These are phyloP conservation scores for Malania oleifera DNA, from an alignment of 164 flowering plant species.

Conservation along the genomic window DNA sequence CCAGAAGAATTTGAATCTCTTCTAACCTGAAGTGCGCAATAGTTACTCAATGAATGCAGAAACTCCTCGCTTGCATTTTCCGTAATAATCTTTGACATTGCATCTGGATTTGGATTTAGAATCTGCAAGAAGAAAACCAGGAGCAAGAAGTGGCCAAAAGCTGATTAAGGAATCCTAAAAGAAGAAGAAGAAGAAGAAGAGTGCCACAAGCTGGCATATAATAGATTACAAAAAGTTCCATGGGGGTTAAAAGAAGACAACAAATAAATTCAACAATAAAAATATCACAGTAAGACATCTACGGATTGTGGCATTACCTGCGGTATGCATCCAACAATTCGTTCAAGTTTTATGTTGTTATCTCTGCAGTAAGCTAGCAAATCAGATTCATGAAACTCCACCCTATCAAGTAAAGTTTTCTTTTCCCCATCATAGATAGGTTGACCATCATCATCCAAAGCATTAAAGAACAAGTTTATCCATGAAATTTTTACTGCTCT, in stretches of 20 bases:
- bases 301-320: constrained; percentile 50
- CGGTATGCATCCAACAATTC: constrained; percentile 98
- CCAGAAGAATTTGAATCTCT: neutral
- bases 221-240: neutral
- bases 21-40: constrained; percentile 94
- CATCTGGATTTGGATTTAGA: constrained; percentile 98
- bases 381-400: constrained; percentile 96
- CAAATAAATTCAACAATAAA: neutral
- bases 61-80: constrained; percentile 99
- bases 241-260: neutral
- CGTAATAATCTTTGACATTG: constrained; percentile 92
- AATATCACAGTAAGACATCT: neutral
- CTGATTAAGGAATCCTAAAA: neutral
- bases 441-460: constrained; percentile 81
- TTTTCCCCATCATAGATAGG: constrained; percentile 73
- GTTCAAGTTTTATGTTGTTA: constrained; percentile 67
- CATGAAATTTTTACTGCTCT: constrained; percentile 91
- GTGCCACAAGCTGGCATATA: neutral
- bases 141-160: neutral
- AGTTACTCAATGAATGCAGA: constrained; percentile 80
- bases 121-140: constrained; percentile 46
- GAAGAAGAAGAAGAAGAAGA: neutral
- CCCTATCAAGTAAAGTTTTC: constrained; percentile 88
- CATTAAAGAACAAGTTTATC: constrained; percentile 89
- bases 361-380: constrained; percentile 81